A percentile compares a stretch with the other conserved stretches of the same genome.
Evolutionary conservation across 1,139 yeast genomes (phyloP).

Genomic region (Hansenula sp.): DNA sequence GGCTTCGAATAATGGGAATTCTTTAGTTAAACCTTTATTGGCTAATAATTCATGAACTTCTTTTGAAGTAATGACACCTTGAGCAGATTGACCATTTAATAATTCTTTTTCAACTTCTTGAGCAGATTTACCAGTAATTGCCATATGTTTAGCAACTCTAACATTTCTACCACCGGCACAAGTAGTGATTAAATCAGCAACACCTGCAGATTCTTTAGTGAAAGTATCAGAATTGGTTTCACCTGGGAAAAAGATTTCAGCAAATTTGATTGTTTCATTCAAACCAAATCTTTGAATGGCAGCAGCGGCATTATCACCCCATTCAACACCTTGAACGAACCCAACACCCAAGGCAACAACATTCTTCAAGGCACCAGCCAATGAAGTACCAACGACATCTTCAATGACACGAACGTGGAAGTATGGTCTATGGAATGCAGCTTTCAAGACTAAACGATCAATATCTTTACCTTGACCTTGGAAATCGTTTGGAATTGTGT

Average conservation of each 20-base stretch:
- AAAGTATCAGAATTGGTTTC: slow-evolving; percentile 48
- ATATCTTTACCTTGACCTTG: slow-evolving; percentile 66
- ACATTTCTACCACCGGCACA: slow-evolving; percentile 91
- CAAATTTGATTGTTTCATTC: slow-evolving; percentile 74
- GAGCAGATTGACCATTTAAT: slow-evolving; percentile 85
- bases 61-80: slow-evolving; percentile 76
- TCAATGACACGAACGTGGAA: slow-evolving; percentile 81
- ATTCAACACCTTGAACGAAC: slow-evolving; percentile 84
- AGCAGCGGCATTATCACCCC: slow-evolving; percentile 94
- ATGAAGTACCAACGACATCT: slow-evolving; percentile 83
- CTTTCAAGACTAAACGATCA: slow-evolving; percentile 55
- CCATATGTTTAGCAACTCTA: slow-evolving; percentile 73
- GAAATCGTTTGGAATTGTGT: slow-evolving; percentile 62
- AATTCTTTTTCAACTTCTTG: slow-evolving; percentile 72
- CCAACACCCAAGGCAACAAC: slow-evolving; percentile 89
- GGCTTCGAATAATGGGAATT: slow-evolving; percentile 79
- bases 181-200: slow-evolving; percentile 87
- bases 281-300: slow-evolving; percentile 90
- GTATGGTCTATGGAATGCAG: slow-evolving; percentile 83
- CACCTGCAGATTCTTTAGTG: slow-evolving; percentile 86
- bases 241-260: slow-evolving; percentile 57
- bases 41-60: slow-evolving; percentile 78
- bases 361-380: slow-evolving; percentile 88
- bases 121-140: slow-evolving; percentile 61
- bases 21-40: slow-evolving; percentile 49